Conservation (phyloP, 176 grass and related monocot species). For the Ampelocalamus luodianensis region DNA sequence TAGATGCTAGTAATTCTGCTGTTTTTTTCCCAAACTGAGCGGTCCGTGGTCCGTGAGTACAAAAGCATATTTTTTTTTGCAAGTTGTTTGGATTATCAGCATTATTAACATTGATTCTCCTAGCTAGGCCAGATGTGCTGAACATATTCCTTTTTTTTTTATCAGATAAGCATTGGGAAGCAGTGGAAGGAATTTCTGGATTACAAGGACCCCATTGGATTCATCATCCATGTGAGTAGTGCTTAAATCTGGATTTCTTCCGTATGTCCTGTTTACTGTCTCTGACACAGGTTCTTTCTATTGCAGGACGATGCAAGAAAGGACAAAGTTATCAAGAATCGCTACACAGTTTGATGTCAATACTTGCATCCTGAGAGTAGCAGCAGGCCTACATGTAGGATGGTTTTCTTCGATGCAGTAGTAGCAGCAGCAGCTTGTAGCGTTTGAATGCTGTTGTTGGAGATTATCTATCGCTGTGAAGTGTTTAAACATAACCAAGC, state of each 20-base stretch:
- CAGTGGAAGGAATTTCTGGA: constrained; percentile 96
- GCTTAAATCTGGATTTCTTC: not conserved
- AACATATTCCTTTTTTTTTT: not conserved
- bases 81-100: not conserved
- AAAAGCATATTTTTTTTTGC: not conserved
- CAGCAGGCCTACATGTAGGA: constrained; percentile 5
- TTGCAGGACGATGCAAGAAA: constrained; percentile 73
- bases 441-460: not conserved
- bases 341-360: constrained; percentile 59
- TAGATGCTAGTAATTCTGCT: not conserved
- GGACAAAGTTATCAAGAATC: constrained; percentile 69
- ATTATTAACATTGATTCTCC: not conserved
- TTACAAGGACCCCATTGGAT: constrained; percentile 75
- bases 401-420: not conserved
- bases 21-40: no score
- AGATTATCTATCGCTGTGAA: constrained; percentile 7
- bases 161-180: constrained; percentile 79
- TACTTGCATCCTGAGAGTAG: not conserved
- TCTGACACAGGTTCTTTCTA: constrained; percentile 1
- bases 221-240: constrained; percentile 78
- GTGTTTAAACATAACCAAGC: constrained; percentile 35
- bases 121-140: constrained; percentile 6
- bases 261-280: not conserved
- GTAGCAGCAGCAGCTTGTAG: constrained; percentile 6
- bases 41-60: no score